These are phyloP conservation scores for Phytopythium chamaehyphon DNA, from an alignment of 352 stramenopile species.

Conservation along the genomic window DNA sequence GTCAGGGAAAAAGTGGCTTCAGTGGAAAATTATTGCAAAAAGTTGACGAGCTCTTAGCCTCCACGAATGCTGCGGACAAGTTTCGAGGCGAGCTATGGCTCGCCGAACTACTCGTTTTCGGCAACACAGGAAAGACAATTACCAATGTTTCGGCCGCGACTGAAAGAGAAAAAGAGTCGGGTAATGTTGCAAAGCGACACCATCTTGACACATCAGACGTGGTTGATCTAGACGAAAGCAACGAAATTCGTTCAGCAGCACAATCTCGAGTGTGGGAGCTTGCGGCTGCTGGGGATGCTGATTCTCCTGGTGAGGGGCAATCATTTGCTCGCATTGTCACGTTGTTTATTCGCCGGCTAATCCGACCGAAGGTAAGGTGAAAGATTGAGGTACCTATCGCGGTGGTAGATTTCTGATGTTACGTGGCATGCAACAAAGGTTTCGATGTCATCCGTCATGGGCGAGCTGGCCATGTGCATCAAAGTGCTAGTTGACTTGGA, in stretches of 20 bases:
- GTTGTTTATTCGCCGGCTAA: constrained; percentile 34
- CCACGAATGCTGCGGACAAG: constrained; percentile 23
- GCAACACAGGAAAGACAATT: neutral
- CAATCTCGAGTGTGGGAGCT: constrained; percentile 42
- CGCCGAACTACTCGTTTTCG: constrained; percentile 35
- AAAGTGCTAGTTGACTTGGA: constrained; percentile 20
- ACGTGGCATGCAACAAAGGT: no score
- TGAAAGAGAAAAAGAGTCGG: no score
- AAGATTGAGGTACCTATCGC: no score
- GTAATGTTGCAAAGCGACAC: no score
- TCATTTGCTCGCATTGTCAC: constrained; percentile 29
- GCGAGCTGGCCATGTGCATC: constrained; percentile 38
- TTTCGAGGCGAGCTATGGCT: constrained; percentile 51
- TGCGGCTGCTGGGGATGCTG: constrained; percentile 8
- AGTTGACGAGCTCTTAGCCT: constrained; percentile 23
- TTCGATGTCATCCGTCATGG: constrained; percentile 6
- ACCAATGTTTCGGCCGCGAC: neutral
- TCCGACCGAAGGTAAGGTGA: constrained; percentile 24
- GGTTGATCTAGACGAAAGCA: constrained; percentile 42
- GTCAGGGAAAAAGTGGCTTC: constrained; percentile 10
- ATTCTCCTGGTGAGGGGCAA: constrained; percentile 13
- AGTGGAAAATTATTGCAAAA: constrained; percentile 25
- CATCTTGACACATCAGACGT: no score
- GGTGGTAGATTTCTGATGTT: no score
- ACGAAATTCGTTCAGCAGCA: constrained; percentile 30